Conservation (phyloP, 139 green algal genomes). For the Pedinophyceae sp. region DNA sequence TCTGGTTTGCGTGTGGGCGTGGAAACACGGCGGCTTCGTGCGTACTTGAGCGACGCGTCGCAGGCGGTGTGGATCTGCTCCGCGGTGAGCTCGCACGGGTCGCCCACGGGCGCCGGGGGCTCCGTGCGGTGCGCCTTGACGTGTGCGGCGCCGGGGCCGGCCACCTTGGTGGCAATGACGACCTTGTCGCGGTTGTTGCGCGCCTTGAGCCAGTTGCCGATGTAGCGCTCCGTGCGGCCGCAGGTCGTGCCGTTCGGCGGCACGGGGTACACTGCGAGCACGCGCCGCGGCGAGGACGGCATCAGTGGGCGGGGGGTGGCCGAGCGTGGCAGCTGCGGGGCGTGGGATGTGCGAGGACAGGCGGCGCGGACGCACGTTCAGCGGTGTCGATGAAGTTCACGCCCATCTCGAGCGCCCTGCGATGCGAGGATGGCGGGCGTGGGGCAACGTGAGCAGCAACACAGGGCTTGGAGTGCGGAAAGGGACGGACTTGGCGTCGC, state of each 20-base stretch:
- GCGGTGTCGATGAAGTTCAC: constrained; percentile 53
- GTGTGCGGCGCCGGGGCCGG: constrained; percentile 5
- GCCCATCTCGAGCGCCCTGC: constrained; percentile 22
- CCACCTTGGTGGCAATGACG: constrained; percentile 70
- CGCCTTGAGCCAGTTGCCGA: constrained; percentile 56
- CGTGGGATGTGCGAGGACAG: neutral
- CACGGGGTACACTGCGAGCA: constrained; percentile 22
- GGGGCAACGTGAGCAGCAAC: no score
- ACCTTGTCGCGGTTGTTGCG: constrained; percentile 33
- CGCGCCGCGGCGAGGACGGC: neutral
- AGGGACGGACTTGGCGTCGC: no score
- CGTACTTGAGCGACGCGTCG: constrained; percentile 22
- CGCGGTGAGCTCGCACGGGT: neutral
- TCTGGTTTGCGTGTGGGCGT: neutral
- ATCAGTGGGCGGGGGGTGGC: no score
- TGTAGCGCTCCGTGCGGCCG: constrained; percentile 43
- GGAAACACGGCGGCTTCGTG: constrained; percentile 10
- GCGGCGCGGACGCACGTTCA: neutral
- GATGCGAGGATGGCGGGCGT: no score
- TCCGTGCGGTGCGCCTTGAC: neutral
- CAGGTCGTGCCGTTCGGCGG: constrained; percentile 18
- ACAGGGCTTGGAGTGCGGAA: no score
- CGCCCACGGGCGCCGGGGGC: constrained; percentile 9
- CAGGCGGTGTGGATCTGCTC: constrained; percentile 15
- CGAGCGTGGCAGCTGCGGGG: neutral